These are phyloP conservation scores for Pyrus hybrid DNA, from an alignment of 331 rosid genomes.

Conservation along the genomic window DNA sequence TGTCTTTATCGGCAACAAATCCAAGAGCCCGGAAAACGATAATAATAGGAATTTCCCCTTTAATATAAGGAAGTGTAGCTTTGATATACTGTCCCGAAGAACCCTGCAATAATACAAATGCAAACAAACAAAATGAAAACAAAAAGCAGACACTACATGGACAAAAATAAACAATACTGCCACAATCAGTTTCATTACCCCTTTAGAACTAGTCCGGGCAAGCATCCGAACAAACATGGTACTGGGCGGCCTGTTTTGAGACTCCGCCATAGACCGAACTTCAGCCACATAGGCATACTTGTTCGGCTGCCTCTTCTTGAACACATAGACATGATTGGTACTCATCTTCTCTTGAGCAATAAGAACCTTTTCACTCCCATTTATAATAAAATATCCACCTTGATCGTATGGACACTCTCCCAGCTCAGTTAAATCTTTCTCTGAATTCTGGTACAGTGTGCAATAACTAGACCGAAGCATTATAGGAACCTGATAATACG, in stretches of 20 bases:
- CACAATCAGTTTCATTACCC: constrained; percentile 53
- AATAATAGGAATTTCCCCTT: constrained; percentile 86
- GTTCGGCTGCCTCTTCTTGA: constrained; percentile 96
- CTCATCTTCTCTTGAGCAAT: constrained; percentile 99
- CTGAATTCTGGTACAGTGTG: constrained; percentile 85
- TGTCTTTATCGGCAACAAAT: constrained; percentile 96
- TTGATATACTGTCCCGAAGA: constrained; percentile 95
- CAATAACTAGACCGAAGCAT: constrained; percentile 99
- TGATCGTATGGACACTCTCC: constrained; percentile 99
- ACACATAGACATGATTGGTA: constrained; percentile 91
- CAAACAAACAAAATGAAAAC: not conserved
- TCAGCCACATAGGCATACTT: constrained; percentile 93
- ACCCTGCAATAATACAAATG: constrained; percentile 46
- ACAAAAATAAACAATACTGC: not conserved
- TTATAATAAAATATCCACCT: constrained; percentile 93
- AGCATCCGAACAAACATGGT: constrained; percentile 99
- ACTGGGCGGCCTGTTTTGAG: constrained; percentile 96
- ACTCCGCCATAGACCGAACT: constrained; percentile 98
- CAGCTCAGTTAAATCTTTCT: constrained; percentile 97
- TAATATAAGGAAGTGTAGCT: constrained; percentile 91
- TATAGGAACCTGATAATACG: constrained; percentile 71
- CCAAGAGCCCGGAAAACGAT: constrained; percentile 97
- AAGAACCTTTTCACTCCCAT: constrained; percentile 96
- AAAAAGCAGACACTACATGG: not conserved
- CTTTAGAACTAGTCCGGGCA: constrained; percentile 89